Percentiles rank a stretch among this genome's conserved stretches.
These are phyloP conservation scores for Steccherinum ochraceum DNA, from an alignment of 768 basidiomycete species.

Conservation along the genomic window DNA sequence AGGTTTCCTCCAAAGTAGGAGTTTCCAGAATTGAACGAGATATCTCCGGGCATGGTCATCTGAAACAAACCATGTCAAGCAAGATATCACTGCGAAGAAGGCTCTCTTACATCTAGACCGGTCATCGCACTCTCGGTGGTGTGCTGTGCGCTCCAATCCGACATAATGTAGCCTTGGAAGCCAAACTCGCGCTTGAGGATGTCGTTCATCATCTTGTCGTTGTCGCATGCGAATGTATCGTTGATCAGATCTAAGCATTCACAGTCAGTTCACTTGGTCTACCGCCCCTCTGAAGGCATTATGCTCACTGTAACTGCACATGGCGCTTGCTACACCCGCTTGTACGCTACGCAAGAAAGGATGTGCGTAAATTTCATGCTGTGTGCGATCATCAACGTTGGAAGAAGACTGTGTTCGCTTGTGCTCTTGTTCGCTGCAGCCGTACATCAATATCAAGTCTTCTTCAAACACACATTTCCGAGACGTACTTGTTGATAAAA, in stretches of 20 bases:
- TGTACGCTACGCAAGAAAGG: conserved; percentile 66
- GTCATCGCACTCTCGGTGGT: conserved; percentile 55
- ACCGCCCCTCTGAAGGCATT: not conserved
- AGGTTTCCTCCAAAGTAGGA: conserved; percentile 68
- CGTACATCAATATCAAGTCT: not conserved
- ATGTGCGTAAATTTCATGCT: conserved; percentile 69
- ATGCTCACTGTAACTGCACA: conserved; percentile 69
- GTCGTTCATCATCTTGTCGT: conserved; percentile 62
- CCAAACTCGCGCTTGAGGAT: conserved; percentile 72
- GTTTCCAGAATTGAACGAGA: conserved; percentile 40
- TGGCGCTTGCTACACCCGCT: conserved; percentile 67
- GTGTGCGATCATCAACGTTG: conserved; percentile 73
- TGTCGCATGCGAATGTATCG: conserved; percentile 70
- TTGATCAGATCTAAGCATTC: conserved; percentile 50
- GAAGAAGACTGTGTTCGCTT: conserved; percentile 49
- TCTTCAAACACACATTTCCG: not conserved
- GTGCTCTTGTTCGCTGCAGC: conserved; percentile 63
- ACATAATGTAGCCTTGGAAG: conserved; percentile 76
- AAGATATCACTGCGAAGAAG: not conserved
- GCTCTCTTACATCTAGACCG: conserved; percentile 53
- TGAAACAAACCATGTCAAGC: conserved; percentile 16
- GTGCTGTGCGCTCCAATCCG: conserved; percentile 65
- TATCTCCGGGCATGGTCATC: conserved; percentile 71
- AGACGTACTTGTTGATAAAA: conserved; percentile 61
- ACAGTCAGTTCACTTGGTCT: not conserved